A percentile compares a stretch with the other conserved stretches of the same genome.
Conservation (phyloP, 2,329 filamentous ascomycete species). For the Xylariaceae sp. region DNA sequence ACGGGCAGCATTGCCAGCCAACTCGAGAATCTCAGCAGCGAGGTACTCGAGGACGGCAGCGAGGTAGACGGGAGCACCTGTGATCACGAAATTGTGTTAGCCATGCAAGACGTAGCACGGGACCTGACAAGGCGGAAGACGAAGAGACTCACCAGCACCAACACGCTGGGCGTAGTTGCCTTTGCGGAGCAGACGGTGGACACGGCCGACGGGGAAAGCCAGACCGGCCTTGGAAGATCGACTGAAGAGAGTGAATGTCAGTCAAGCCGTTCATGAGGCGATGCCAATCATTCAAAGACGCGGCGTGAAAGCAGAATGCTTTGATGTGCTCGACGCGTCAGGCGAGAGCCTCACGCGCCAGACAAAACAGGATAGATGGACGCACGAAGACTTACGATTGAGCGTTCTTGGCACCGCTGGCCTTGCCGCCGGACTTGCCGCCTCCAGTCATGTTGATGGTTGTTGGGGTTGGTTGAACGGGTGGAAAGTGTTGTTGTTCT, state of each 20-base stretch:
- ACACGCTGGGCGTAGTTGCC: slow-evolving; percentile 99
- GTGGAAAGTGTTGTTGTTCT: slow-evolving; percentile 9
- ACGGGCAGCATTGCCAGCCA: slow-evolving; percentile 96
- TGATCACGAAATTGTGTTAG: slow-evolving; percentile 8
- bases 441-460: slow-evolving; percentile 97
- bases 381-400: slow-evolving; percentile 75
- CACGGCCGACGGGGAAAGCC: slow-evolving; percentile 98
- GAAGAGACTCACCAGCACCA: slow-evolving; percentile 61
- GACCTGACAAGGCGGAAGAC: slow-evolving; percentile 29
- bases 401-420: slow-evolving; percentile 97
- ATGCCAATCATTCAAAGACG: slow-evolving; percentile 1
- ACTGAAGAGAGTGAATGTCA: slow-evolving; percentile 49
- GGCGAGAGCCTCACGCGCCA: slow-evolving; percentile 13
- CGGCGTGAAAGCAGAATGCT: neutral
- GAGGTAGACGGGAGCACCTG: slow-evolving; percentile 83
- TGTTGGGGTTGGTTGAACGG: slow-evolving; percentile 30
- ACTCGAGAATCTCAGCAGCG: slow-evolving; percentile 95
- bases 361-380: neutral
- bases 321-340: slow-evolving; percentile 38
- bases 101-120: neutral
- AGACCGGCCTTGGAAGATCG: slow-evolving; percentile 99
- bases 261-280: slow-evolving; percentile 20
- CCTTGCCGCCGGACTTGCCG: slow-evolving; percentile 99
- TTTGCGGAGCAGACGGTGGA: slow-evolving; percentile 97
- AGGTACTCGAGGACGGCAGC: slow-evolving; percentile 98